phyloP scores from a whole-genome alignment of 2,329 filamentous ascomycete species.

The Blumeriella jaapii region DNA sequence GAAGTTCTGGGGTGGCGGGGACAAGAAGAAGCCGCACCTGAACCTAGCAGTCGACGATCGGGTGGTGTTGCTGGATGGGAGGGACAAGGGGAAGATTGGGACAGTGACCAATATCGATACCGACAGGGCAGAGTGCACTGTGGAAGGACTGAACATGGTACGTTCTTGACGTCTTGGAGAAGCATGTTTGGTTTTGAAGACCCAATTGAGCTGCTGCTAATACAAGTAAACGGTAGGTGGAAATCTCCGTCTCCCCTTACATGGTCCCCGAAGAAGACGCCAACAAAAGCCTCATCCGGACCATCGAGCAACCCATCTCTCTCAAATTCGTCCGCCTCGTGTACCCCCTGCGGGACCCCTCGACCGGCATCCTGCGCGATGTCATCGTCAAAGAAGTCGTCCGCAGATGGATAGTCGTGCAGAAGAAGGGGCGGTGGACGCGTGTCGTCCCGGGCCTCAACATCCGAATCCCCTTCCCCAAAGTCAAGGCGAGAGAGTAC shows the following conservation, averaged over 20 bases:
- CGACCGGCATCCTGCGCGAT: slow-evolving; percentile 56
- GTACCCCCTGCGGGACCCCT: slow-evolving; percentile 56
- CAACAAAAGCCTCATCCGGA: slow-evolving; percentile 32
- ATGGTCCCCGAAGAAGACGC: slow-evolving; percentile 30
- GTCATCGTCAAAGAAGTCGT: slow-evolving; percentile 65
- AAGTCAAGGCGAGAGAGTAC: slow-evolving; percentile 36
- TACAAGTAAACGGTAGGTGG: slow-evolving; percentile 25
- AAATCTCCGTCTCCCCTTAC: slow-evolving; percentile 32
- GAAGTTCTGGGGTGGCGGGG: slow-evolving; percentile 27
- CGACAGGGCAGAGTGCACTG: slow-evolving; percentile 43
- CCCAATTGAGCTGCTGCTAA: slow-evolving; percentile 7
- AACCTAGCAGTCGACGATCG: slow-evolving; percentile 61
- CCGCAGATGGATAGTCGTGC: slow-evolving; percentile 39
- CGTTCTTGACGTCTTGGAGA: slow-evolving; percentile 36
- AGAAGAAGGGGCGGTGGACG: slow-evolving; percentile 37
- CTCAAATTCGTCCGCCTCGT: slow-evolving; percentile 72
- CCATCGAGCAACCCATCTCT: slow-evolving; percentile 46
- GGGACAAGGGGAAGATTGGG: slow-evolving; percentile 75
- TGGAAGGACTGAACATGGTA: slow-evolving; percentile 56
- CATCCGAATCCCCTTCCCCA: slow-evolving; percentile 67
- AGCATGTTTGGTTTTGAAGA: background rate
- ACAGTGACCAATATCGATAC: slow-evolving; percentile 47
- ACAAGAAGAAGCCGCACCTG: too few species aligned
- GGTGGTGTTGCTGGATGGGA: slow-evolving; percentile 69
- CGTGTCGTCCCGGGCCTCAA: slow-evolving; percentile 61